Conservation (phyloP, 1,284 basidiomycete species). For the Boletus sp. region DNA sequence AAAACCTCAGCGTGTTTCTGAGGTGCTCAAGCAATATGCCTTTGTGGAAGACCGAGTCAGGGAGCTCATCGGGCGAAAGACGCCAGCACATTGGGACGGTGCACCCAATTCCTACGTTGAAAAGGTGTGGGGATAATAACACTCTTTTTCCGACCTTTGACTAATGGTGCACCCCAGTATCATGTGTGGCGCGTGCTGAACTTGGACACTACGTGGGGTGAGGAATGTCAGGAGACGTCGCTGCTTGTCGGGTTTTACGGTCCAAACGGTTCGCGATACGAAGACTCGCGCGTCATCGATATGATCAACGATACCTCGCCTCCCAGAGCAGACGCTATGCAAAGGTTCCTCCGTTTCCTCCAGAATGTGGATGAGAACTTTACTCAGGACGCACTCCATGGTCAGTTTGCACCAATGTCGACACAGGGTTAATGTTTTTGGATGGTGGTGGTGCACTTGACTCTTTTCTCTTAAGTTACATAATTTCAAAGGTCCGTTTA, state of each 20-base stretch:
- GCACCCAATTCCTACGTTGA: slow-evolving; percentile 33
- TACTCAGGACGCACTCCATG: slow-evolving; percentile 8
- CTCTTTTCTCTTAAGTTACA: too few species aligned
- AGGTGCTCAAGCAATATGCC: slow-evolving; percentile 43
- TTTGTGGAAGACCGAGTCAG: slow-evolving; percentile 45
- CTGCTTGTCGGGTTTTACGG: slow-evolving; percentile 54
- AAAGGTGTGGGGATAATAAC: slow-evolving; percentile 33
- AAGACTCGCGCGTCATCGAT: slow-evolving; percentile 47
- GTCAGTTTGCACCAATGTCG: neutral
- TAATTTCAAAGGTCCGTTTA: too few species aligned
- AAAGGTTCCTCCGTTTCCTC: slow-evolving; percentile 47
- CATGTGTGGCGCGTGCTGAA: slow-evolving; percentile 55
- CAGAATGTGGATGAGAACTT: slow-evolving; percentile 40
- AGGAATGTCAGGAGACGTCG: slow-evolving; percentile 50
- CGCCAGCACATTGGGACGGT: slow-evolving; percentile 37
- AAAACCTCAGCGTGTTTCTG: slow-evolving; percentile 38
- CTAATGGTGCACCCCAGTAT: slow-evolving; percentile 33
- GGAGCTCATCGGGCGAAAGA: slow-evolving; percentile 37
- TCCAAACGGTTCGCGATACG: slow-evolving; percentile 44
- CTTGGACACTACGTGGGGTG: slow-evolving; percentile 42
- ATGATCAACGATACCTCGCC: slow-evolving; percentile 44
- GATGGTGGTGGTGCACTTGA: too few species aligned
- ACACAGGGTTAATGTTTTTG: slow-evolving; percentile 1
- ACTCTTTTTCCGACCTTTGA: neutral
- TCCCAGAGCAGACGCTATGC: slow-evolving; percentile 44